Evolutionary conservation across 345 rosid species (phyloP), one percentile per base, ranked within the genome.

Genomic region (Zanthoxylum bungeanum): DNA sequence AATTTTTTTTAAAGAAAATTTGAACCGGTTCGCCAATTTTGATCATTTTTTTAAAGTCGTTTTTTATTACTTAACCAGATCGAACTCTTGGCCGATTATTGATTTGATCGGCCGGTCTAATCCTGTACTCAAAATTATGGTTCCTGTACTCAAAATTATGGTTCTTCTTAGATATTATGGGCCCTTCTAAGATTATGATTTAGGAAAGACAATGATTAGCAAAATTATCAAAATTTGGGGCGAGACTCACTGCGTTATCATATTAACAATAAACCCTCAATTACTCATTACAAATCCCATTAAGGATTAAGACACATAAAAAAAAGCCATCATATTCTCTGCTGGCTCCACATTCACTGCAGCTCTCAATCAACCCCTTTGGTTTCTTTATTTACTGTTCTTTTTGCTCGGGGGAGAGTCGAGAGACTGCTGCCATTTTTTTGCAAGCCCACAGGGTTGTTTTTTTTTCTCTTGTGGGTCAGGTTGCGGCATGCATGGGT

Each of bases 331-430:
- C 71, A 39, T 9, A 40, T 25, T 25, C 63, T 27, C 63, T 27
- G 27, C 19, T 27, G 65, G 73, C 73, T 69, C 73, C 64, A 57
- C 73, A 57, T 9, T 57, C 37, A 57, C 64, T 27, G 50, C 9
- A 4, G 34, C 67, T 51, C 21, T 63, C 33, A 59, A 59, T 34
- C 37, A 64, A 16, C 55, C 52, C 6, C 21, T 8, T n/a, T n/a
- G n/a, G n/a, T n/a, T n/a, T n/a, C n/a, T n/a, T n/a, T n/a, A n/a
- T n/a, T n/a, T n/a, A 55, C 72, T 68, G 72, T 21, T 39, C 24
- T 27, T 53, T 50, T 57, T 44, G 33, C 33, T 17, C 5, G 72
- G 62, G 62, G 51, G 28, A 55, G 62, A 57, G 24, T 69, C 64
- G 21, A 57, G 30, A 69, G 53, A 69, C 10, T 28, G 65, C 10